Base-by-base conservation (phyloP, 148 eudicot species). In the Fagopyrum homotropicum region DNA sequence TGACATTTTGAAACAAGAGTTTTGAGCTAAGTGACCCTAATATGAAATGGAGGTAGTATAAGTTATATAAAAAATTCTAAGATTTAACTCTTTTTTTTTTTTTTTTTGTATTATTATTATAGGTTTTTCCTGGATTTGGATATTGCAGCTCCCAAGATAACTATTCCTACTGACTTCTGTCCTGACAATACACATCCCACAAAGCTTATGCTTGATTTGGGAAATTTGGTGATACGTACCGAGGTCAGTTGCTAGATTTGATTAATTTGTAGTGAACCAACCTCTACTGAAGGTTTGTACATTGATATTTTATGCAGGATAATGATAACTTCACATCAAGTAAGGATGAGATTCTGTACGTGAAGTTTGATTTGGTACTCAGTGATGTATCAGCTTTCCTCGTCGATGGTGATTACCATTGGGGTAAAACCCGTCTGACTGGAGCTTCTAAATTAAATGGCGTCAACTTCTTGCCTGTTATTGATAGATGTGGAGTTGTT, bases 111-210 rank as follows among this genome's bases (percentile, higher is more conserved):
- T 35, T 35, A 35, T 83, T 71, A 43, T 87, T 40, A 75, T 75
- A 95, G 99, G 91, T 95, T 95, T 81, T 76, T 89, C 75, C 85
- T 95, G 85, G 93, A 95, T 84, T 81, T 95, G 91, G 94, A 95
- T 87, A 89, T 95, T 71, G 98, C 99, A 69, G 99, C 99, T 45
- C 99, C 99, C 45, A 95, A 95, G 85, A 90, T 95, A 72, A 92
- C 97, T 11, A 86, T 95, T 80, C 99, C 99, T 43, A 88, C 99
- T 4, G 89, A 89, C 43, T 95, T 92, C 69, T 81, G 83, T 79
- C 99, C 99, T 17, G 97, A 92, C 75, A 84, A 83, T 71, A 75
- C 40, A 46, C 92, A 86, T 76, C 81, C 91, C 30, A 89, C 99
- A 15, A 92, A 90, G 81, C 97, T 95, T 75, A 80, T 95, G 84